Evolutionary conservation across 345 rosid genomes (phyloP).

Genomic region (thale cress (Arabidopsis thaliana)): TAIR10.1 NC_003070.9:335001-335500

Average conservation of each 20-base stretch:
- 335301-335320: conserved; percentile 99
- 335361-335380: conserved; percentile 25
- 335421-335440: conserved; percentile 99
- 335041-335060: conserved; percentile 99
- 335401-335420: conserved; percentile 53
- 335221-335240: conserved; percentile 97
- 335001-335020: conserved; percentile 95
- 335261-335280: conserved; percentile 93
- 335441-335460: conserved; percentile 94
- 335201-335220: conserved; percentile 85
- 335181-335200: conserved; percentile 92
- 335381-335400: conserved; percentile 5
- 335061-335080: conserved; percentile 89
- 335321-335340: conserved; percentile 76
- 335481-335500: conserved; percentile 86
- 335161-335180: conserved; percentile 99
- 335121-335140: conserved; percentile 94
- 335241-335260: conserved; percentile 88
- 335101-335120: conserved; percentile 89
- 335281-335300: conserved; percentile 96
- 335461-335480: conserved; percentile 84
- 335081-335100: conserved; percentile 93
- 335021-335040: conserved; percentile 99
- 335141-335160: conserved; percentile 93
- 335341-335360: conserved; percentile 54